Evolutionary conservation across 108 stramenopile genomes (phyloP).

Genomic region (Cyclotella distinguenda): DNA sequence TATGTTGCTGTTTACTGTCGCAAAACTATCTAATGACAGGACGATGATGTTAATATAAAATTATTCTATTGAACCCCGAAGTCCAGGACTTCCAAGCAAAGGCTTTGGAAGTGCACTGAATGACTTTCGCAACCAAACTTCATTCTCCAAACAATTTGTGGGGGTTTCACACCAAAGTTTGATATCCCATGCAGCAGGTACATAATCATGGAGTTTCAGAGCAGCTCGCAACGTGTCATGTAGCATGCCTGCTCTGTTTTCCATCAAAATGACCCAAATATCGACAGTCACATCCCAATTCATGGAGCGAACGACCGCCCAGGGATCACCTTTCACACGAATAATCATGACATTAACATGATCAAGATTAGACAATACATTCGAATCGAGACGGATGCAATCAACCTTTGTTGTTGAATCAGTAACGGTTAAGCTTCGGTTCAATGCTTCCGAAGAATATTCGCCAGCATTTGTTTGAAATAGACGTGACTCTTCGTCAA

Average conservation of each 20-base stretch:
- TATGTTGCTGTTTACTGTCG: too few relatives aligned
- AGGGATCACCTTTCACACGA: slow-evolving; percentile 49
- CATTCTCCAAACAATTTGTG: slow-evolving; percentile 44
- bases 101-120: slow-evolving; percentile 47
- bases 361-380: slow-evolving; percentile 27
- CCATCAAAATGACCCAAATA: slow-evolving; percentile 51
- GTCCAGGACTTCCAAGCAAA: slow-evolving; percentile 11
- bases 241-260: slow-evolving; percentile 29
- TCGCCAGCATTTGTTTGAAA: slow-evolving; percentile 30
- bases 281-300: slow-evolving; percentile 53
- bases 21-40: too few relatives aligned
- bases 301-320: slow-evolving; percentile 50
- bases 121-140: slow-evolving; percentile 54
- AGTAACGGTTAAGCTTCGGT: slow-evolving; percentile 1
- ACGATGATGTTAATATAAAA: too few relatives aligned
- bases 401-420: slow-evolving; percentile 16
- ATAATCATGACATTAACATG: slow-evolving; percentile 54
- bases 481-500: slow-evolving; percentile 16
- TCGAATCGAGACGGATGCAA: slow-evolving; percentile 37
- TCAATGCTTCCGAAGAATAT: slow-evolving; percentile 25
- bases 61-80: slow-evolving; percentile 18
- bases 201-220: slow-evolving; percentile 47
- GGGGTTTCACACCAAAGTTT: slow-evolving; percentile 55
- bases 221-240: slow-evolving; percentile 40
- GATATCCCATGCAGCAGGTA: slow-evolving; percentile 57